These are phyloP conservation scores for Penicillium sp. DNA, from an alignment of 2,329 filamentous ascomycete genomes.

Conservation along the genomic window DNA sequence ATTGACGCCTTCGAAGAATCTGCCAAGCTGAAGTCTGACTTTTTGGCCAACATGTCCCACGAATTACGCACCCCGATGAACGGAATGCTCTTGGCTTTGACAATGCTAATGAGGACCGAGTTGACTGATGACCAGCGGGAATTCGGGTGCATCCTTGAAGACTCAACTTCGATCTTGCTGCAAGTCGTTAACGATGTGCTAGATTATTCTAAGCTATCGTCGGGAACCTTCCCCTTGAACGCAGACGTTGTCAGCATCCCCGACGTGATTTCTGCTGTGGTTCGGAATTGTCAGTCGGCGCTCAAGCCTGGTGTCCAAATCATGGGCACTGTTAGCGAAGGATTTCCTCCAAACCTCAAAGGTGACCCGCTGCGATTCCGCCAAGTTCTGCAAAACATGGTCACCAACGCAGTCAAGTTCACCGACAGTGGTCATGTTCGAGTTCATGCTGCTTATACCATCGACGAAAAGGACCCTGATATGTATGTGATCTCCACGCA, in stretches of 20 bases:
- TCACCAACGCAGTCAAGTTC: conserved; percentile 62
- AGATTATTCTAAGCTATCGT: conserved; percentile 64
- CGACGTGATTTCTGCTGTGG: conserved; percentile 47
- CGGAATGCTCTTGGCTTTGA: conserved; percentile 59
- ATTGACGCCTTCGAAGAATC: conserved; percentile 61
- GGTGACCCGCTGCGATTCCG: conserved; percentile 61
- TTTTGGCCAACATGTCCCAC: conserved; percentile 63
- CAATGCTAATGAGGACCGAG: conserved; percentile 55
- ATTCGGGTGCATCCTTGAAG: conserved; percentile 56
- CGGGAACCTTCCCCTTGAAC: conserved; percentile 58
- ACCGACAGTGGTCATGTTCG: conserved; percentile 56
- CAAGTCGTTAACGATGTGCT: conserved; percentile 65
- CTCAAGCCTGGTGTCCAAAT: conserved; percentile 50
- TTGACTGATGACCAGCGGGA: conserved; percentile 57
- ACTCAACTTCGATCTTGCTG: conserved; percentile 58
- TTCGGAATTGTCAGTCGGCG: conserved; percentile 50
- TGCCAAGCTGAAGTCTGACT: conserved; percentile 62
- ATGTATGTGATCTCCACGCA: conserved; percentile 51
- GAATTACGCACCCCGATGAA: conserved; percentile 66
- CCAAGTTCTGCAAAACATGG: conserved; percentile 61
- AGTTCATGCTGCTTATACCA: conserved; percentile 43
- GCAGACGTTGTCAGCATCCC: conserved; percentile 52
- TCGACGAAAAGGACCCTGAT: conserved; percentile 40
- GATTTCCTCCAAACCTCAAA: conserved; percentile 51
- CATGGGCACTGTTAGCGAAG: conserved; percentile 41